Evolutionary conservation across 2,329 filamentous ascomycete genomes (phyloP).

Genomic region (Thielaviopsis musarum): DNA sequence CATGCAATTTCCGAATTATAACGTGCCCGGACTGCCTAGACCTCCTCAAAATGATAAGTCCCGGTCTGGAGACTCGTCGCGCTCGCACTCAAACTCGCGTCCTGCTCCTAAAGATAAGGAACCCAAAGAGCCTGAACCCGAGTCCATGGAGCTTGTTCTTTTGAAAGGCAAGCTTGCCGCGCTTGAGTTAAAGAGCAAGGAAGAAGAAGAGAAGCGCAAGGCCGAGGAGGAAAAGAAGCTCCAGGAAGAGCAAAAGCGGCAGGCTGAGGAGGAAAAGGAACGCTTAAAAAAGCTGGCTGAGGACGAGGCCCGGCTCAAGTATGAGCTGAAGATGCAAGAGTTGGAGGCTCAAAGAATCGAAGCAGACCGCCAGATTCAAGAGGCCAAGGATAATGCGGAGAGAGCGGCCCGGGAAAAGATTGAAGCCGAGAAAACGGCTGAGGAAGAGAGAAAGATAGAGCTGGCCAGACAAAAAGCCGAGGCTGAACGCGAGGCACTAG

Average conservation of each 20-base stretch:
- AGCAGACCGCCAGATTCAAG: slow-evolving; percentile 22
- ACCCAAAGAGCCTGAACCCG: slow-evolving; percentile 19
- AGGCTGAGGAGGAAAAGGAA: slow-evolving; percentile 30
- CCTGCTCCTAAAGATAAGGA: slow-evolving; percentile 7
- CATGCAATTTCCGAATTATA: background rate
- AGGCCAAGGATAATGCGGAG: slow-evolving; percentile 24
- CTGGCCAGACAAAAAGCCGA: slow-evolving; percentile 27
- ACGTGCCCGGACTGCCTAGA: slow-evolving; percentile 23
- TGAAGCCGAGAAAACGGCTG: slow-evolving; percentile 23
- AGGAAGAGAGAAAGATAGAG: slow-evolving; percentile 22
- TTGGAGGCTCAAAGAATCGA: slow-evolving; percentile 23
- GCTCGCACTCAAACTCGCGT: slow-evolving; percentile 25
- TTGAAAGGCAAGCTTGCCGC: slow-evolving; percentile 30
- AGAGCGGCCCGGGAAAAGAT: slow-evolving; percentile 25
- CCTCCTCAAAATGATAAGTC: slow-evolving; percentile 17
- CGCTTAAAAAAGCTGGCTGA: slow-evolving; percentile 4
- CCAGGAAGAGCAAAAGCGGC: slow-evolving; percentile 24
- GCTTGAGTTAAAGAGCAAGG: slow-evolving; percentile 16
- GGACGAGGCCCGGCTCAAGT: background rate
- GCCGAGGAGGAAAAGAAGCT: slow-evolving; percentile 21
- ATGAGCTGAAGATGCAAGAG: slow-evolving; percentile 21
- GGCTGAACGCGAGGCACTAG: slow-evolving; percentile 22
- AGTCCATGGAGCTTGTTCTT: slow-evolving; percentile 27
- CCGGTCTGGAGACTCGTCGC: slow-evolving; percentile 13
- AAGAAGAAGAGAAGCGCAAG: slow-evolving; percentile 1